Evolutionary conservation across 345 rosid genomes (phyloP).

Genomic region (Bruguiera sexangula): DNA sequence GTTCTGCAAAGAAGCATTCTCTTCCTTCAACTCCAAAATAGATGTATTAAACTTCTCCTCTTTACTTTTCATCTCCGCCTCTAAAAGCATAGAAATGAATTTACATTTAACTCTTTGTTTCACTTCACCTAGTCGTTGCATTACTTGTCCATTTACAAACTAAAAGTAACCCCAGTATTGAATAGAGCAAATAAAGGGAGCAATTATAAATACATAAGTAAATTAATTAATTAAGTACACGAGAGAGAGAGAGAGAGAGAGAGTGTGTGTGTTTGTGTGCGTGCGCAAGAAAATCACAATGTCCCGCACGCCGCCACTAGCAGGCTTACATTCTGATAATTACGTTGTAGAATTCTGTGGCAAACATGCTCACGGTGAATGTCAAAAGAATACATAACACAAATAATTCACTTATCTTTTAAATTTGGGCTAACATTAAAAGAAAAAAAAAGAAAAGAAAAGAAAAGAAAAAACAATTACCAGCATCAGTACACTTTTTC

Average conservation of each 20-base stretch:
- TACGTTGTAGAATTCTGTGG: too few relatives aligned
- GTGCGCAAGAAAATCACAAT: too few relatives aligned
- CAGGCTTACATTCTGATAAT: too few relatives aligned
- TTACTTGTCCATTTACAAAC: not conserved
- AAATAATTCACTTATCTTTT: too few relatives aligned
- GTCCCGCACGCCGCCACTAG: too few relatives aligned
- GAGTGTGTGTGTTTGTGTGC: too few relatives aligned
- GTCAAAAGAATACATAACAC: too few relatives aligned
- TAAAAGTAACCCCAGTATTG: not conserved
- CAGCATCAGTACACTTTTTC: conserved; percentile 49
- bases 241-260: too few relatives aligned
- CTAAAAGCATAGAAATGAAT: conserved; percentile 32
- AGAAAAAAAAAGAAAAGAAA: not conserved
- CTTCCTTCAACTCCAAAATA: conserved; percentile 46
- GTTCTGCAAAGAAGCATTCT: conserved; percentile 46
- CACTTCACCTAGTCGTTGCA: not conserved
- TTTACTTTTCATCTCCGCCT: conserved; percentile 51
- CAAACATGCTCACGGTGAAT: too few relatives aligned
- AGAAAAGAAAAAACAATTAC: conserved; percentile 27
- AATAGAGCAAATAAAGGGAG: not conserved
- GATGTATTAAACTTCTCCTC: conserved; percentile 42
- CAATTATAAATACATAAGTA: too few relatives aligned
- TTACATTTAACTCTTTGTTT: conserved; percentile 3
- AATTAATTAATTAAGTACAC: too few relatives aligned
- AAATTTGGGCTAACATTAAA: too few relatives aligned